Evolutionary conservation across 1,139 yeast genomes (phyloP).

Genomic region (Candida labiduridarum): DNA sequence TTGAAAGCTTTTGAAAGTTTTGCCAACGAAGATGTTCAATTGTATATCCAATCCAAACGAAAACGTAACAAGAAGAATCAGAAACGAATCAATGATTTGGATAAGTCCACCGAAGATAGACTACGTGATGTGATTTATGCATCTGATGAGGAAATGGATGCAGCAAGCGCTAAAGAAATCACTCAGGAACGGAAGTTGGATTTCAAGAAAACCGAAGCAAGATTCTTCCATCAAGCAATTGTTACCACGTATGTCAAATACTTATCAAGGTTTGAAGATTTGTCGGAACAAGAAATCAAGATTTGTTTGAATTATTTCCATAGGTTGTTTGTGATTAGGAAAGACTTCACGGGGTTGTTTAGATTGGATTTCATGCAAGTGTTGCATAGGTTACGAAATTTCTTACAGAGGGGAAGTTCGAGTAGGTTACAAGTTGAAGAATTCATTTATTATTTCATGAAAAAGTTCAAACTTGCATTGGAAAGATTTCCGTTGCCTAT

Average conservation of each 20-base stretch:
- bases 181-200: conserved; percentile 55
- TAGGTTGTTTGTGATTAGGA: conserved; percentile 61
- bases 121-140: conserved; percentile 42
- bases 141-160: conserved; percentile 40
- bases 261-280: conserved; percentile 59
- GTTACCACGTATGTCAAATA: conserved; percentile 57
- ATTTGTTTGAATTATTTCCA: conserved; percentile 72
- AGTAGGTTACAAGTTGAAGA: conserved; percentile 64
- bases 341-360: conserved; percentile 63
- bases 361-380: conserved; percentile 72
- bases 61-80: conserved; percentile 27
- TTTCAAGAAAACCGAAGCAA: conserved; percentile 41
- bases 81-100: conserved; percentile 27
- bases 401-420: conserved; percentile 35
- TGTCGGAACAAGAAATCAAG: conserved; percentile 62
- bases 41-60: conserved; percentile 56
- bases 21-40: conserved; percentile 60
- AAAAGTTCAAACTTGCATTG: conserved; percentile 54
- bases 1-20: conserved; percentile 70
- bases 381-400: conserved; percentile 33
- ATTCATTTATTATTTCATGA: conserved; percentile 69
- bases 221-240: conserved; percentile 43
- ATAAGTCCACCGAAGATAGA: conserved; percentile 28
- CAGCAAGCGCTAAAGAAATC: conserved; percentile 40
- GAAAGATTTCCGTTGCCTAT: conserved; percentile 59